A percentile compares a stretch with the other conserved stretches of the same genome.
These are phyloP conservation scores for Metarhizium album DNA, from an alignment of 2,329 filamentous ascomycete species.

Conservation along the genomic window DNA sequence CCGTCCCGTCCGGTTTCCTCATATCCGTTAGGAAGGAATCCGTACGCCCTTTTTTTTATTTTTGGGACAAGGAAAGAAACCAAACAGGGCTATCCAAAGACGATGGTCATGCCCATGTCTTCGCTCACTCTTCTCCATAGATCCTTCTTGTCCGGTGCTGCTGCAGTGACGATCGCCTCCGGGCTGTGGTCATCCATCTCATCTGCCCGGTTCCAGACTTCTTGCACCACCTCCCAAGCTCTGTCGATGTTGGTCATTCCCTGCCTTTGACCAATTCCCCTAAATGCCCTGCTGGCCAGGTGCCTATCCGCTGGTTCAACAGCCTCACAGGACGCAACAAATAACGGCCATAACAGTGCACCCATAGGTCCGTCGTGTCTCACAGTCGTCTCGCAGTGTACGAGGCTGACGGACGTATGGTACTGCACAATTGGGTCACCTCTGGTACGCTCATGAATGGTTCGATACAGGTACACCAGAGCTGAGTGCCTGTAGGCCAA, in stretches of 20 bases:
- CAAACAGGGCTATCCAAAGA: constrained; percentile 36
- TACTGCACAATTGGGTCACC: constrained; percentile 40
- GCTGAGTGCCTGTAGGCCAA: constrained; percentile 49
- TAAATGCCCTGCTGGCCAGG: constrained; percentile 40
- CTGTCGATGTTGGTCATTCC: constrained; percentile 56
- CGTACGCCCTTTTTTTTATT: neutral
- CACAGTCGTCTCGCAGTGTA: constrained; percentile 45
- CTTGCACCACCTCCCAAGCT: constrained; percentile 49
- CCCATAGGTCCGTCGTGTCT: constrained; percentile 48
- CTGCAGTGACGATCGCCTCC: constrained; percentile 8
- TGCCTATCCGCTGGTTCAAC: constrained; percentile 35
- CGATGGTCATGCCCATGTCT: constrained; percentile 47
- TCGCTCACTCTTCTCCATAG: constrained; percentile 47
- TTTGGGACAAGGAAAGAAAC: neutral
- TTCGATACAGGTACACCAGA: constrained; percentile 47
- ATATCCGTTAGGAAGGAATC: neutral
- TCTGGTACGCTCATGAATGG: constrained; percentile 37
- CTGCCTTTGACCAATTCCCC: constrained; percentile 42
- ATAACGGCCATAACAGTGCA: constrained; percentile 53
- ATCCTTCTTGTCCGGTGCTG: constrained; percentile 19
- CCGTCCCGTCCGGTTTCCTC: neutral
- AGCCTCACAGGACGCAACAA: constrained; percentile 53
- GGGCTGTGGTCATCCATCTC: constrained; percentile 13
- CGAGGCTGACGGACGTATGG: constrained; percentile 38
- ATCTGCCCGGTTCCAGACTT: constrained; percentile 49